phyloP scores from a whole-genome alignment of 768 basidiomycete genomes.

The Kwoniella heveanensis region DNA sequence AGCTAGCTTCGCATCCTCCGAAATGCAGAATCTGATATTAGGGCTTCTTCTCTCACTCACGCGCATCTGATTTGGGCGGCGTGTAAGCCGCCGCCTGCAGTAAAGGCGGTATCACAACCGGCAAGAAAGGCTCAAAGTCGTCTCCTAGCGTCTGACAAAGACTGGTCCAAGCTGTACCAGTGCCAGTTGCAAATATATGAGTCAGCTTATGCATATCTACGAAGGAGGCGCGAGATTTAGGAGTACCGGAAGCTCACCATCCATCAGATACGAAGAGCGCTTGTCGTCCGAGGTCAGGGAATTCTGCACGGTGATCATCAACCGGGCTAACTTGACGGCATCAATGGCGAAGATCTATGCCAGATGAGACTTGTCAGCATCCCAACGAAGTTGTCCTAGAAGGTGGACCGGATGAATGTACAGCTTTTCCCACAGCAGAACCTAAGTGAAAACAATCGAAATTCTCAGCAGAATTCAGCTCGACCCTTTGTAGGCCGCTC shows the following conservation, averaged over 20 bases:
- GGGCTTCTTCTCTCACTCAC: slow-evolving; percentile 15
- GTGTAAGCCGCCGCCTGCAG: slow-evolving; percentile 76
- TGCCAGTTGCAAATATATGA: background rate
- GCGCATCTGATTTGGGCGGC: slow-evolving; percentile 13
- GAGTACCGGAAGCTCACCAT: slow-evolving; percentile 19
- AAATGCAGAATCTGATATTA: too few species aligned
- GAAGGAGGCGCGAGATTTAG: too few species aligned
- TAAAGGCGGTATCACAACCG: slow-evolving; percentile 78
- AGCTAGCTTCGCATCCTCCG: too few species aligned
- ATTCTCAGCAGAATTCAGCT: too few species aligned
- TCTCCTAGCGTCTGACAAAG: slow-evolving; percentile 80
- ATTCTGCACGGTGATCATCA: slow-evolving; percentile 76
- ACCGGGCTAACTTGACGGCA: slow-evolving; percentile 69
- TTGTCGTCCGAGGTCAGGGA: slow-evolving; percentile 69
- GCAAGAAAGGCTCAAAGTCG: slow-evolving; percentile 84
- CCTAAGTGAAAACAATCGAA: slow-evolving; percentile 59
- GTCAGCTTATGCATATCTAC: too few species aligned
- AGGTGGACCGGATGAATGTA: too few species aligned
- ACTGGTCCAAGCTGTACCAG: slow-evolving; percentile 77
- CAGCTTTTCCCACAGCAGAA: slow-evolving; percentile 75
- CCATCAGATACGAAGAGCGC: slow-evolving; percentile 69
- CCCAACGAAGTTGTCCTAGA: background rate
- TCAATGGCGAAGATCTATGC: slow-evolving; percentile 71
- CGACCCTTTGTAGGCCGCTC: too few species aligned
- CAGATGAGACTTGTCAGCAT: too few species aligned